Evolutionary conservation across 768 basidiomycete species (phyloP), one percentile per base, ranked within the genome.

Genomic region (Tylopilus balloui): DNA sequence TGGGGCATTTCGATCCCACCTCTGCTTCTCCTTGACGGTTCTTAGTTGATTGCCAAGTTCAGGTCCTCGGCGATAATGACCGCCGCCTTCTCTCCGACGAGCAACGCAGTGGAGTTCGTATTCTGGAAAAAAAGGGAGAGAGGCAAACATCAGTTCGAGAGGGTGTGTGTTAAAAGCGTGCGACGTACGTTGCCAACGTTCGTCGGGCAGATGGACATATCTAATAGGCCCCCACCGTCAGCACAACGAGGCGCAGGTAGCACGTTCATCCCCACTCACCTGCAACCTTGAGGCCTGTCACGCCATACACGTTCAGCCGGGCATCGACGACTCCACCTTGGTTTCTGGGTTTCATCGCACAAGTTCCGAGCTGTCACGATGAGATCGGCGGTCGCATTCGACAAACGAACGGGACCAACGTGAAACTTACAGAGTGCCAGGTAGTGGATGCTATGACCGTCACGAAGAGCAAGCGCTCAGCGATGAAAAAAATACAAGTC

Each of bases 321-420:
- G 73, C 47, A 55, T 87, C 83, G 4, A 87, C 81, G 6, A 88
- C 85, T 4, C 84, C 86, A 2, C 74, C 75, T 25, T 74, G 45
- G 11, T 78, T 71, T 1, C 76, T 74, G 0, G 80, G 73, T 61
- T 84, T 84, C 84, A 86, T 86, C 0, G 83, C 75, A 47, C 83
- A 85, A 0, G 83, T 86, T 32, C 83, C 83, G 3, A 81, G 69
- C 81, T 83, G 14, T n/a, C 3, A 15, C 1, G n/a, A 37, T 9
- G 3, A 2, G 3, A 20, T 9, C 15, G 20, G n/a, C 9, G 8
- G 3, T 9, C 8, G 9, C 3, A n/a, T 5, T 36, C 17, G 9
- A 11, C 6, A 34, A 34, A 17, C n/a, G 2, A 8, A 15, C 31
- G 12, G 15, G 9, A 17, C 34, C 7, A 34, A 17, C 9, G 6